These are phyloP conservation scores for Colletotrichum orchidophilum DNA, from an alignment of 2,329 filamentous ascomycete genomes.

Conservation along the genomic window DNA sequence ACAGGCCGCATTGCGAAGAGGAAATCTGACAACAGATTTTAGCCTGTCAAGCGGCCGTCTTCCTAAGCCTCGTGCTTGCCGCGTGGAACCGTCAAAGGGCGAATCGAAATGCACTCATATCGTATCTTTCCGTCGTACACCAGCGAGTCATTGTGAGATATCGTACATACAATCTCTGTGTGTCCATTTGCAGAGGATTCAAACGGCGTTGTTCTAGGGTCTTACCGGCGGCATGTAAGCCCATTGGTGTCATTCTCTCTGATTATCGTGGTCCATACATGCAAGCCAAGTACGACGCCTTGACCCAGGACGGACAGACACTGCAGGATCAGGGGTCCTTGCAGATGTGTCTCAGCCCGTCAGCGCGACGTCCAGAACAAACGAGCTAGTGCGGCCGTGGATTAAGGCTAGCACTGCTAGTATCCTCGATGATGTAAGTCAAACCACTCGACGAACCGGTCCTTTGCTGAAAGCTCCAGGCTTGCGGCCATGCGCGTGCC, in stretches of 20 bases:
- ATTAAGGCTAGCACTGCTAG: background rate
- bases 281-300: background rate
- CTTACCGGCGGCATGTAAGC: background rate
- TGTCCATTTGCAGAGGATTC: background rate
- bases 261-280: background rate
- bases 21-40: constrained; percentile 27
- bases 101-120: background rate
- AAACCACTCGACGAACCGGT: background rate
- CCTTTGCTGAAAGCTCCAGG: background rate
- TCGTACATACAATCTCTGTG: background rate
- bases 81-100: too few species aligned
- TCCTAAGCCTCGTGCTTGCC: background rate
- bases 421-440: background rate
- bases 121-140: background rate
- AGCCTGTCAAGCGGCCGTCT: background rate
- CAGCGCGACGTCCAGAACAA: background rate
- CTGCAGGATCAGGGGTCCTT: background rate
- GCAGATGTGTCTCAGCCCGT: constrained; percentile 1
- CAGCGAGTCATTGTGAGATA: background rate
- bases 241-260: background rate
- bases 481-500: background rate
- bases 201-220: background rate
- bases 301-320: background rate
- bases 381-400: background rate
- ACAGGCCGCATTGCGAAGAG: too few species aligned